Percentiles rank a stretch among this genome's conserved stretches.
These are phyloP conservation scores for Circinella umbellata DNA, from an alignment of 371 early-diverging fungal genomes.

Conservation along the genomic window DNA sequence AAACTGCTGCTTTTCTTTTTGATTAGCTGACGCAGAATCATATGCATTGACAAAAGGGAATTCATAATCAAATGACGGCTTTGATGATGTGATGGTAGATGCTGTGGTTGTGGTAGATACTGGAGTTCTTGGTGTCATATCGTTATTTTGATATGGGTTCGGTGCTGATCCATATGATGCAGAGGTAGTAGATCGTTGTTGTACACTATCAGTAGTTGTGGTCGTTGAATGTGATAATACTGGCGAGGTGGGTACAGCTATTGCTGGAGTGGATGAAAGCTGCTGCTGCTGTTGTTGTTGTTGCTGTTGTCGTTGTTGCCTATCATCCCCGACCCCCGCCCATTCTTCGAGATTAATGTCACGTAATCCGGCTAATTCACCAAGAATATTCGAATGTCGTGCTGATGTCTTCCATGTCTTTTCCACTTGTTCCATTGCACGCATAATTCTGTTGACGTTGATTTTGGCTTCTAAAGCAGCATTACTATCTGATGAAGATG, in stretches of 20 bases:
- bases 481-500: conserved; percentile 41
- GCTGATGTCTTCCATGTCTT: conserved; percentile 50
- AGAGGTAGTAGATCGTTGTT: not conserved
- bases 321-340: conserved; percentile 19
- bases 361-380: conserved; percentile 51
- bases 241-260: conserved; percentile 45
- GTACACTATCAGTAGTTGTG: not conserved
- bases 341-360: conserved; percentile 45
- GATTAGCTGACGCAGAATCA: conserved; percentile 1
- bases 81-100: not conserved
- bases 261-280: conserved; percentile 19
- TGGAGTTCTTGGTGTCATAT: not conserved
- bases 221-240: conserved; percentile 5
- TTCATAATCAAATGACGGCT: conserved; percentile 5
- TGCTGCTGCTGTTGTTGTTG: conserved; percentile 14
- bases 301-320: conserved; percentile 8
- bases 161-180: not conserved
- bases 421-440: conserved; percentile 49
- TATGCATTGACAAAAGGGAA: conserved; percentile 7
- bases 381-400: conserved; percentile 49
- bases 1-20: conserved; percentile 18
- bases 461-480: conserved; percentile 49
- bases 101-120: not conserved
- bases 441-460: conserved; percentile 52
- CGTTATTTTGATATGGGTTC: not conserved